Conservation (phyloP, 2,329 filamentous ascomycete genomes). For the Alternaria triticimaculans region DNA sequence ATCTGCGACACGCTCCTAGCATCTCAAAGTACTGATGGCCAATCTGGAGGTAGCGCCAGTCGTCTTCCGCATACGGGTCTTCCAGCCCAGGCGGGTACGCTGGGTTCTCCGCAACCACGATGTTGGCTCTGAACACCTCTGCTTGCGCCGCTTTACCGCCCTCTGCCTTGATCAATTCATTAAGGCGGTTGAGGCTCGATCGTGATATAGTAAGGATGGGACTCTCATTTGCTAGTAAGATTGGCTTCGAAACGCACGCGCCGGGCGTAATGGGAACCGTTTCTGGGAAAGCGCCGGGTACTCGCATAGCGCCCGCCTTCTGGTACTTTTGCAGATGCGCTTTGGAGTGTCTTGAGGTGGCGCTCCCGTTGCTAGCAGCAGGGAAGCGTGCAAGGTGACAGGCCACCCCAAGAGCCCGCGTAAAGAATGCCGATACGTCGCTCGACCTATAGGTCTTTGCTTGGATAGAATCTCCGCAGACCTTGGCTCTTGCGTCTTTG, state of each 20-base stretch:
- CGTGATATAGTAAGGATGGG: constrained; percentile 86
- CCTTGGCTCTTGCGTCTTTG: constrained; percentile 64
- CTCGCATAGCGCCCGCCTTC: constrained; percentile 36
- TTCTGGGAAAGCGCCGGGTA: constrained; percentile 64
- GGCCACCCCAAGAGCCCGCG: constrained; percentile 73
- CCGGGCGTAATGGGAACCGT: constrained; percentile 53
- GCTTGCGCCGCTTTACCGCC: constrained; percentile 71
- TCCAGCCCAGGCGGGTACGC: constrained; percentile 53
- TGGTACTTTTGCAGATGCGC: constrained; percentile 66
- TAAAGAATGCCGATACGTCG: constrained; percentile 78
- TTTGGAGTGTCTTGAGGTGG: constrained; percentile 71
- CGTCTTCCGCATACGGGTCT: constrained; percentile 78
- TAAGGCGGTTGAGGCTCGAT: constrained; percentile 79
- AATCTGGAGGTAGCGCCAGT: constrained; percentile 73
- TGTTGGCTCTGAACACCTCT: constrained; percentile 86
- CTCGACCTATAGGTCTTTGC: constrained; percentile 73
- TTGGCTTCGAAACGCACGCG: constrained; percentile 63
- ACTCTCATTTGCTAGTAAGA: constrained; percentile 90
- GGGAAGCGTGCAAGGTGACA: constrained; percentile 88
- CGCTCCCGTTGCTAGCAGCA: constrained; percentile 59
- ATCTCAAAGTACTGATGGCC: constrained; percentile 71
- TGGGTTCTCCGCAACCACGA: constrained; percentile 68
- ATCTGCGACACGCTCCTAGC: constrained; percentile 83
- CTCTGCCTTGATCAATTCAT: constrained; percentile 70
- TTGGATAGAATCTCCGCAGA: constrained; percentile 82